phyloP scores from a whole-genome alignment of 176 grass and related monocot genomes.

The maize (Zea mays) region DNA sequence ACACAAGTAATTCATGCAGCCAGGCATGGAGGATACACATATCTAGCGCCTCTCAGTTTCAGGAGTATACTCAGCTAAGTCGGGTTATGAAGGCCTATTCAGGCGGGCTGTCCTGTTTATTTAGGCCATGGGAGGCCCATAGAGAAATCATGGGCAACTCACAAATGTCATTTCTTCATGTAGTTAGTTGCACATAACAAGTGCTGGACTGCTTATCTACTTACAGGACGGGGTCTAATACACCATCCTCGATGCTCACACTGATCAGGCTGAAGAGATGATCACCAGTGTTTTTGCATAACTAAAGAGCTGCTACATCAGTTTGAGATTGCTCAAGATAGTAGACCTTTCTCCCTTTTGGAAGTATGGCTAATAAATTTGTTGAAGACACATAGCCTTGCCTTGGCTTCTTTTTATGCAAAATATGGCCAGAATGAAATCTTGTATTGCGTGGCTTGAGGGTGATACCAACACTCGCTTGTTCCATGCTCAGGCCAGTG shows the following conservation, averaged over 20 bases:
- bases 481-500: no score
- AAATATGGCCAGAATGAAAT: no score
- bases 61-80: constrained; percentile 3
- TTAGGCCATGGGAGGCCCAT: background rate
- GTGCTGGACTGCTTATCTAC: background rate
- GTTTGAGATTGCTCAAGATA: no score
- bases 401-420: no score
- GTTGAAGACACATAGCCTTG: no score
- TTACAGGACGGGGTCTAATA: background rate
- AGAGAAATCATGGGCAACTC: background rate
- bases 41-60: background rate
- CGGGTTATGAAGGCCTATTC: background rate
- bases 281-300: background rate
- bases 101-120: background rate
- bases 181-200: background rate
- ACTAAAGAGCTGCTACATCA: background rate
- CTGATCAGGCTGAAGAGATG: background rate
- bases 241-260: background rate
- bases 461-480: no score
- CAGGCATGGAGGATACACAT: background rate
- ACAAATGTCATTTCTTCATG: background rate
- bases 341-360: no score
- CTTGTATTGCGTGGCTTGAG: no score
- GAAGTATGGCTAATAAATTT: no score
- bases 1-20: constrained; percentile 22